Evolutionary conservation across 192 early-diverging fungal genomes (phyloP).

Genomic region (Phlyctochytrium planicorne): DNA sequence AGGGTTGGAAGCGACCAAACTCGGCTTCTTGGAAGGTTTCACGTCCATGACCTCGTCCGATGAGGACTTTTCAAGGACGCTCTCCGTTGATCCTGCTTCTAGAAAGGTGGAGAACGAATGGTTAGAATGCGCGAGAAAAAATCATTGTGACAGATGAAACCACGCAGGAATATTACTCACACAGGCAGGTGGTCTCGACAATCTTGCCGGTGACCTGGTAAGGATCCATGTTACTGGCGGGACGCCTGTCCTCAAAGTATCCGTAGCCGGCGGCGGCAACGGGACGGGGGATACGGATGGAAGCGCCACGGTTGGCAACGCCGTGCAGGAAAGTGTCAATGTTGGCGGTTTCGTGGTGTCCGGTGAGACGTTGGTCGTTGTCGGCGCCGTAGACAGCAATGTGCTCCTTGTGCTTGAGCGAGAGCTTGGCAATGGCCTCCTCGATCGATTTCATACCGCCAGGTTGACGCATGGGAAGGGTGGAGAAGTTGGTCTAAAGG

Average conservation of each 20-base stretch:
- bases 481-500: slow-evolving; percentile 58
- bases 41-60: no score
- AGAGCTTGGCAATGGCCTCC: slow-evolving; percentile 53
- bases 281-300: slow-evolving; percentile 58
- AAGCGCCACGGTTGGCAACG: slow-evolving; percentile 57
- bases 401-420: slow-evolving; percentile 42
- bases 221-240: slow-evolving; percentile 59
- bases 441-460: slow-evolving; percentile 52
- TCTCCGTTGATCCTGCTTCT: no score
- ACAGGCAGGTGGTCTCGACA: slow-evolving; percentile 34
- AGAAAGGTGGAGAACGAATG: no score
- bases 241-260: slow-evolving; percentile 57
- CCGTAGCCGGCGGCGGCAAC: slow-evolving; percentile 53
- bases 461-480: slow-evolving; percentile 46
- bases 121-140: no score
- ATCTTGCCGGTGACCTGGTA: slow-evolving; percentile 53
- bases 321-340: slow-evolving; percentile 50
- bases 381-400: slow-evolving; percentile 60
- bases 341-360: slow-evolving; percentile 53
- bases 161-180: slow-evolving; percentile 4
- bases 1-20: background rate
- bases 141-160: no score
- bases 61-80: background rate
- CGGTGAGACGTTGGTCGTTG: slow-evolving; percentile 56
- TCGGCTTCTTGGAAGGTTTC: background rate